Conservation (phyloP, 805 yeast species). For the Lipomyces yamadae region DNA sequence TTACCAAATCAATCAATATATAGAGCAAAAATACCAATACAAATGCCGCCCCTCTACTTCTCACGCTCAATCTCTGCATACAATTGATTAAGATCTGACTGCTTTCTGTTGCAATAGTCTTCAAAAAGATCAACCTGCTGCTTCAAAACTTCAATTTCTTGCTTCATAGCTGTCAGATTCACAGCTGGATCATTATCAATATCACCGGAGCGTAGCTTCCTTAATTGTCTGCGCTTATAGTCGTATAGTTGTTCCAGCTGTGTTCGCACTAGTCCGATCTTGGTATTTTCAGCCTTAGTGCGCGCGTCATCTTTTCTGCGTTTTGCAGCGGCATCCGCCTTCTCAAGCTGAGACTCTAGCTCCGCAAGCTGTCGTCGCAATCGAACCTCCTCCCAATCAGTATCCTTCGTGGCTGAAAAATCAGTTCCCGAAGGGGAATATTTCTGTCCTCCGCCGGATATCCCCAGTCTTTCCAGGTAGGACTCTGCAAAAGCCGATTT, state of each 20-base stretch:
- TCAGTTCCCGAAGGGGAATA: slow-evolving; percentile 61
- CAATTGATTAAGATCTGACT: slow-evolving; percentile 60
- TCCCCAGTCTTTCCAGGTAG: slow-evolving; percentile 39
- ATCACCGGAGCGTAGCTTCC: slow-evolving; percentile 47
- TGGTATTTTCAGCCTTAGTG: slow-evolving; percentile 33
- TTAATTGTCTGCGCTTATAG: slow-evolving; percentile 69
- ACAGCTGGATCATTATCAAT: slow-evolving; percentile 31
- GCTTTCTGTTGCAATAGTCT: slow-evolving; percentile 66
- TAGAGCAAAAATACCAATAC: neutral
- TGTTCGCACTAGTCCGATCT: slow-evolving; percentile 51
- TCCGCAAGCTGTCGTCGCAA: slow-evolving; percentile 77
- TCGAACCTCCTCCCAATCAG: slow-evolving; percentile 92
- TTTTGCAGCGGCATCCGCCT: slow-evolving; percentile 58
- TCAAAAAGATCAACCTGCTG: slow-evolving; percentile 76
- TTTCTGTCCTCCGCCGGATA: slow-evolving; percentile 49
- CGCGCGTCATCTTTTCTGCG: slow-evolving; percentile 45
- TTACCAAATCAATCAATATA: neutral
- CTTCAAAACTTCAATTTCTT: slow-evolving; percentile 69
- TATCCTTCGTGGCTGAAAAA: slow-evolving; percentile 67
- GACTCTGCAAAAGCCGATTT: slow-evolving; percentile 43
- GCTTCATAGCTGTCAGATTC: slow-evolving; percentile 48
- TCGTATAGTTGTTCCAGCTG: slow-evolving; percentile 84
- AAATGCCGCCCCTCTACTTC: slow-evolving; percentile 7
- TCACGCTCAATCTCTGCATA: slow-evolving; percentile 41
- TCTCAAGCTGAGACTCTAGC: slow-evolving; percentile 66